These are phyloP conservation scores for Lagerstroemia fauriei DNA, from an alignment of 441 rosid genomes.

Conservation along the genomic window DNA sequence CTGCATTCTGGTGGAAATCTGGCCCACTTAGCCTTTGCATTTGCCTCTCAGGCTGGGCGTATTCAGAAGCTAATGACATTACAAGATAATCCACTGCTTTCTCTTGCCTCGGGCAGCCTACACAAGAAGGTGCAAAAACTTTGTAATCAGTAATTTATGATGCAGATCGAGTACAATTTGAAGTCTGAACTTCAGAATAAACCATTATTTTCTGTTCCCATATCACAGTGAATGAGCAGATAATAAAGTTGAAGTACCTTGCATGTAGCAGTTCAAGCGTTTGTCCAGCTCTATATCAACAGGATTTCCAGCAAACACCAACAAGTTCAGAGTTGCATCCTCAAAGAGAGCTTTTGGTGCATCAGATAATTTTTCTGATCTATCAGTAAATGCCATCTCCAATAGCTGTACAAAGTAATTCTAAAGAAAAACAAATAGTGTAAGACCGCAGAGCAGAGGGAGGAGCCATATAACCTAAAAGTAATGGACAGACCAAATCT, in stretches of 20 bases:
- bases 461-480: conserved; percentile 18
- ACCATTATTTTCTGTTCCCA: background rate
- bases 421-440: conserved; percentile 46
- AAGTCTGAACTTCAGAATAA: background rate
- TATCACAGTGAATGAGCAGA: background rate
- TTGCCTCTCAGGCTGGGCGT: conserved; percentile 60
- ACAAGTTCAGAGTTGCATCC: conserved; percentile 59
- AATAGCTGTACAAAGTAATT: conserved; percentile 56
- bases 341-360: conserved; percentile 49
- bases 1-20: conserved; percentile 50
- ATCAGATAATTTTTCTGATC: conserved; percentile 56
- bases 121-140: conserved; percentile 1
- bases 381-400: conserved; percentile 79
- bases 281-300: conserved; percentile 50
- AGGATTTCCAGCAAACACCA: conserved; percentile 46
- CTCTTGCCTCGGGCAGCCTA: conserved; percentile 72
- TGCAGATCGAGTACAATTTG: no score
- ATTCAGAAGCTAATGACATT: conserved; percentile 74
- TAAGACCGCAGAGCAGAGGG: conserved; percentile 25
- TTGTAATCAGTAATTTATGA: conserved; percentile 12
- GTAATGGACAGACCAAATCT: conserved; percentile 5
- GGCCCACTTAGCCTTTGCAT: conserved; percentile 46
- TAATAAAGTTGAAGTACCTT: conserved; percentile 55
- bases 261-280: conserved; percentile 58
- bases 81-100: conserved; percentile 71